Evolutionary conservation across 192 early-diverging fungal species (phyloP).

Genomic region (Mortierella alpina): DNA sequence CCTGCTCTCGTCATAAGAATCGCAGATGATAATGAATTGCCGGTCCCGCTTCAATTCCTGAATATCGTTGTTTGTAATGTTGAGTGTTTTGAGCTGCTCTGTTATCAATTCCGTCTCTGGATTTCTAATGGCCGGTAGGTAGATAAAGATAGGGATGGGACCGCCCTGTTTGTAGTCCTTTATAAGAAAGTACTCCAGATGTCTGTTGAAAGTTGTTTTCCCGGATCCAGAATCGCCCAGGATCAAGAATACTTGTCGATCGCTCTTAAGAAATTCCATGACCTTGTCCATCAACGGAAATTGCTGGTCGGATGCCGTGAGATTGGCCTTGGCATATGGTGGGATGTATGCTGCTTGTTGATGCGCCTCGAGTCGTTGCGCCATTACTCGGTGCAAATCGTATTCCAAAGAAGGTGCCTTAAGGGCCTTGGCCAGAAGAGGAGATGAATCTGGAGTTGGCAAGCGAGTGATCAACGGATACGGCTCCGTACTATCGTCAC

Average conservation of each 20-base stretch:
- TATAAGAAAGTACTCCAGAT: conserved; percentile 2
- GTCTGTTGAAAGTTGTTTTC: conserved; percentile 19
- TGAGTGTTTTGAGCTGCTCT: neutral
- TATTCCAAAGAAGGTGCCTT: conserved; percentile 15
- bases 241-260: conserved; percentile 28
- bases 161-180: conserved; percentile 4
- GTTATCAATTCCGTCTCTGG: conserved; percentile 4
- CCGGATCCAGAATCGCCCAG: conserved; percentile 27
- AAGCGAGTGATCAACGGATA: conserved; percentile 20
- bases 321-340: conserved; percentile 11
- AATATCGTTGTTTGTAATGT: conserved; percentile 13
- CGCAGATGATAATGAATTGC: conserved; percentile 17
- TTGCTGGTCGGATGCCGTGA: neutral
- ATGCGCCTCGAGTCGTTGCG: conserved; percentile 2
- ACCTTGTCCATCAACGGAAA: conserved; percentile 23
- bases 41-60: conserved; percentile 23
- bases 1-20: conserved; percentile 16
- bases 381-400: conserved; percentile 10
- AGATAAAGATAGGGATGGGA: conserved; percentile 13
- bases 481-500: neutral
- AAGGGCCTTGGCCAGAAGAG: neutral
- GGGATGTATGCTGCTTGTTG: conserved; percentile 10
- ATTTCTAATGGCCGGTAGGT: conserved; percentile 1
- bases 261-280: conserved; percentile 2
- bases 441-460: conserved; percentile 7